phyloP scores from a whole-genome alignment of 345 rosid species.

The Corchorus olitorius region DNA sequence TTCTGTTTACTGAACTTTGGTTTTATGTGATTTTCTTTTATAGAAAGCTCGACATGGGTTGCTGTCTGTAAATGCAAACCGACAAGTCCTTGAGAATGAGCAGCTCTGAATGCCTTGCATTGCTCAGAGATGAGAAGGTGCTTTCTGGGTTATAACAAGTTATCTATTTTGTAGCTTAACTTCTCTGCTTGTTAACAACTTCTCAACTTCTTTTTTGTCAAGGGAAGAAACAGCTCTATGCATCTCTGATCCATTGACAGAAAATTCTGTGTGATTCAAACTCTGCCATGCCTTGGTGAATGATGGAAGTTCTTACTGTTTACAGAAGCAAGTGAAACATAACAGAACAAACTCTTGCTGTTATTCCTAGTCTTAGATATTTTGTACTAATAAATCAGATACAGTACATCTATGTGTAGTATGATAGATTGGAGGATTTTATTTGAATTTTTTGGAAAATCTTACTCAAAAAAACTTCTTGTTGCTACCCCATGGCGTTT shows the following conservation, averaged over 20 bases:
- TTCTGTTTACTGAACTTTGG: neutral
- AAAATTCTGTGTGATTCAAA: too few species aligned
- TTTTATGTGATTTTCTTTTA: conserved; percentile 18
- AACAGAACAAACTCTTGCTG: too few species aligned
- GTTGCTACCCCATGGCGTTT: too few species aligned
- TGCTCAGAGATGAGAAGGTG: conserved; percentile 83
- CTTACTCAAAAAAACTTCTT: too few species aligned
- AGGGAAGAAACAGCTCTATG: conserved; percentile 22
- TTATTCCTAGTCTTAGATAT: too few species aligned
- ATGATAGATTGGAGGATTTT: too few species aligned
- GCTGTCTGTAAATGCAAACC: conserved; percentile 52
- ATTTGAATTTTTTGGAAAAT: too few species aligned
- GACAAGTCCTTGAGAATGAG: conserved; percentile 59
- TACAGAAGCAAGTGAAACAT: too few species aligned
- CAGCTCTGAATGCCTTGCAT: conserved; percentile 62
- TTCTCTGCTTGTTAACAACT: neutral
- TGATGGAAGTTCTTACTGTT: too few species aligned
- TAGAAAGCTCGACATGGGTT: conserved; percentile 66
- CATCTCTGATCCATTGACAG: too few species aligned
- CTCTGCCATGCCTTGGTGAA: too few species aligned
- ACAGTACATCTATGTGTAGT: too few species aligned
- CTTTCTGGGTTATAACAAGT: conserved; percentile 1
- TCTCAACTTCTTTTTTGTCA: conserved; percentile 36
- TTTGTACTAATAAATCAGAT: neutral
- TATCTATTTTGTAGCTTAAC: conserved; percentile 14